Conservation (phyloP, 257 asterid genomes). For the Nicotiana benthamiana region DNA sequence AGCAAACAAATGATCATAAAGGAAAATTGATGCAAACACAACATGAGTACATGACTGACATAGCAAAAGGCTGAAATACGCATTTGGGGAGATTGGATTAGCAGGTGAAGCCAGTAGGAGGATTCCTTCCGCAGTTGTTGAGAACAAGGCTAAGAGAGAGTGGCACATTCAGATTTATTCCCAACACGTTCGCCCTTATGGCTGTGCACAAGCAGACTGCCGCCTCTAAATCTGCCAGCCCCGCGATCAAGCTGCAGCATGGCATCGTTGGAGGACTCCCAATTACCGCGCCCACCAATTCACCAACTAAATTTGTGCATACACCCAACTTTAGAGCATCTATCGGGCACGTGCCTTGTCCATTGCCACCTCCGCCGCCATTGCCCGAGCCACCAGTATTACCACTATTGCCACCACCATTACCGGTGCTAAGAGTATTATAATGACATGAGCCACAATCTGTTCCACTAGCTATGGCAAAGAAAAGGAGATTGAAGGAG, state of each 20-base stretch:
- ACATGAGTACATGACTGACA: background rate
- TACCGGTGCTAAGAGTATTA: background rate
- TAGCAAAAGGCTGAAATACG: background rate
- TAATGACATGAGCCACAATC: background rate
- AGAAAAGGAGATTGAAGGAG: slow-evolving; percentile 16
- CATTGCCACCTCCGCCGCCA: background rate
- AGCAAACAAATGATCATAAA: background rate
- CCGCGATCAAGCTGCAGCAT: slow-evolving; percentile 17
- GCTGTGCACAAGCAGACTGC: slow-evolving; percentile 29
- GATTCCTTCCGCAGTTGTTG: slow-evolving; percentile 14
- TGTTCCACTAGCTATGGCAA: slow-evolving; percentile 8
- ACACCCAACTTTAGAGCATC: slow-evolving; percentile 22
- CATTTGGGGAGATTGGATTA: background rate
- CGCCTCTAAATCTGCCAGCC: slow-evolving; percentile 22
- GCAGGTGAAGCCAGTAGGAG: slow-evolving; percentile 19
- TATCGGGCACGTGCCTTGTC: slow-evolving; percentile 11
- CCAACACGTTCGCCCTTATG: slow-evolving; percentile 19
- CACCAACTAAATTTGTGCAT: slow-evolving; percentile 18
- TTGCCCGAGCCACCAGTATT: too few relatives aligned
- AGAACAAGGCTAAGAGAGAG: slow-evolving; percentile 15
- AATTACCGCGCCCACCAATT: slow-evolving; percentile 11
- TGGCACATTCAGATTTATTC: slow-evolving; percentile 17
- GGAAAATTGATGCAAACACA: background rate
- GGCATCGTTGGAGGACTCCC: slow-evolving; percentile 20
- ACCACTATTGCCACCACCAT: too few relatives aligned